phyloP scores from a whole-genome alignment of 768 basidiomycete genomes.

The Ephemerocybe angulata region DNA sequence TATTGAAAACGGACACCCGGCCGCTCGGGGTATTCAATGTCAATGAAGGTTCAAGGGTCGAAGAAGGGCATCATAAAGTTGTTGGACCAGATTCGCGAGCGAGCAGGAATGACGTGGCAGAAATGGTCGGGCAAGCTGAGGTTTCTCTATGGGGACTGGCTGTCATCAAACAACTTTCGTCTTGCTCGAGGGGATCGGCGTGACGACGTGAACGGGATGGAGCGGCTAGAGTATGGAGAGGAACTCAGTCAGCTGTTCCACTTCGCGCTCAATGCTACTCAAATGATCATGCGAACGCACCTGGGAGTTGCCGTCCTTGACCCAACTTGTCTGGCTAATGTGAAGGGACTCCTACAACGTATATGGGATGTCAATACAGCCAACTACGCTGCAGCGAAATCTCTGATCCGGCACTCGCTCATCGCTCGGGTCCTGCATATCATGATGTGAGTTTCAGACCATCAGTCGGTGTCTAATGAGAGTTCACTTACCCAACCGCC shows the following conservation, averaged over 20 bases:
- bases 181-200: slow-evolving; percentile 17
- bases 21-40: slow-evolving; percentile 27
- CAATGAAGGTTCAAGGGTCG: slow-evolving; percentile 30
- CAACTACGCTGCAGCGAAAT: slow-evolving; percentile 27
- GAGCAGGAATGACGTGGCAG: not conserved
- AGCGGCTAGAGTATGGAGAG: slow-evolving; percentile 21
- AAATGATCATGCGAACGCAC: slow-evolving; percentile 22
- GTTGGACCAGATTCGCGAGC: not conserved
- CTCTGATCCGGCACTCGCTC: slow-evolving; percentile 25
- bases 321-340: slow-evolving; percentile 21
- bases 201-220: slow-evolving; percentile 20
- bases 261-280: slow-evolving; percentile 22
- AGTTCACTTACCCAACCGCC: not conserved
- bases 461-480: not conserved
- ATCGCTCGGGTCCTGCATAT: slow-evolving; percentile 24
- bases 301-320: slow-evolving; percentile 17
- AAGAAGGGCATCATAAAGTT: slow-evolving; percentile 16
- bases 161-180: slow-evolving; percentile 24
- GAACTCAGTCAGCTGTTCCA: slow-evolving; percentile 20
- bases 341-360: slow-evolving; percentile 23
- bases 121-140: slow-evolving; percentile 9
- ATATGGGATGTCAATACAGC: slow-evolving; percentile 26
- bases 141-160: slow-evolving; percentile 27
- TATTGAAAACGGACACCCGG: slow-evolving; percentile 19
- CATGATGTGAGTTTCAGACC: slow-evolving; percentile 17